Evolutionary conservation across 306 rosid genomes (phyloP), one percentile per base, ranked within the genome.

Genomic region (Lupinus albus): DNA sequence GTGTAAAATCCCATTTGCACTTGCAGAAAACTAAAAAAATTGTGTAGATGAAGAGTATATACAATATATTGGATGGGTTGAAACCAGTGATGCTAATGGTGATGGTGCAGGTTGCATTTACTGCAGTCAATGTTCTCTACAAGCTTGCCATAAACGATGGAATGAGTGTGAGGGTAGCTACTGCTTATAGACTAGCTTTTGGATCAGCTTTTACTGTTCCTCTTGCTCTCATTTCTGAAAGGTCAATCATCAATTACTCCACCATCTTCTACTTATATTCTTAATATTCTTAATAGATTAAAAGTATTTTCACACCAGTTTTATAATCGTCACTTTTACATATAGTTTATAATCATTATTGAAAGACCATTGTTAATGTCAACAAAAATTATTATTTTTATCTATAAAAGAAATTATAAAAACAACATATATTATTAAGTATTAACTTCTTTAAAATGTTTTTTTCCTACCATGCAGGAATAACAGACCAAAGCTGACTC

Each of bases 21-120:
- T 48, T 13, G 51, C 46, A 18, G 15, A 9, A 4, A 33, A 7
- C 11, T 25, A 57, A 32, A 3, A 25, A 3, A 25, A 25, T 25
- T 25, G 1, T 35, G 2, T 1, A 21, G 33, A 78, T 79, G 79
- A 9, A 54, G 44, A 45, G 57, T 33, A 48, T 73, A 30, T 7
- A 47, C 33, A 54, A 56, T 12, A 1, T 53, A 9, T 1, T 79
- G 56, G 45, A 81, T 25, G 80, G 60, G 13, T 53, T 72, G 76
- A 86, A 74, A 60, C 72, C 88, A 11, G 81, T 74, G 1, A 6
- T 83, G 8, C 0, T 75, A 53, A 85, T 83, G 86, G 36, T 81
- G 41, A 5, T 69, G 42, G 79, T 64, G n/a, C 89, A 85, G 62
- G 36, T 75, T 8, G 46, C 36, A 6, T 72, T 62, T 42, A 68